Percentiles rank a stretch among this genome's conserved stretches.
Evolutionary conservation across 345 rosid genomes (phyloP).

Genomic region (Turritis glabra): DNA sequence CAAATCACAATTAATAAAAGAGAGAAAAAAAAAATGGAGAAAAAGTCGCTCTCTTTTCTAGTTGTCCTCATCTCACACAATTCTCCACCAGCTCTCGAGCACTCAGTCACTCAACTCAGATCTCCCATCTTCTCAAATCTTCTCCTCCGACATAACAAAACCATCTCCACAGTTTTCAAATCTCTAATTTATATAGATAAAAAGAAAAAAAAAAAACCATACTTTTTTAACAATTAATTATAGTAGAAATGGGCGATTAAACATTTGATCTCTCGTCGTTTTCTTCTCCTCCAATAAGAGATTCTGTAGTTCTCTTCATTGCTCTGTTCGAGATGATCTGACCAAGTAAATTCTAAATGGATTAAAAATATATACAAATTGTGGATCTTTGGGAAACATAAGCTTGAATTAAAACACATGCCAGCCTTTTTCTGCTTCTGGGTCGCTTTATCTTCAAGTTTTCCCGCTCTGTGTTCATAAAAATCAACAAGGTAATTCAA

Average conservation of each 20-base stretch:
- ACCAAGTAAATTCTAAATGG: neutral
- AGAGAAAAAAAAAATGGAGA: neutral
- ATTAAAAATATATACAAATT: constrained; percentile 7
- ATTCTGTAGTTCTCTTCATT: constrained; percentile 43
- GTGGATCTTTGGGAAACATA: constrained; percentile 33
- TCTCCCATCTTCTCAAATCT: constrained; percentile 31
- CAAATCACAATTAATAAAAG: constrained; percentile 33
- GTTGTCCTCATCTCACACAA: constrained; percentile 35
- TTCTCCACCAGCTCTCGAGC: constrained; percentile 30
- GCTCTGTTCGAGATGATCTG: constrained; percentile 43
- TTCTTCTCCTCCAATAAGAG: constrained; percentile 35
- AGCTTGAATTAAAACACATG: constrained; percentile 22
- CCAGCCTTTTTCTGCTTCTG: constrained; percentile 42
- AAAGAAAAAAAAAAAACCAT: neutral
- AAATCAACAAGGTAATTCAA: neutral
- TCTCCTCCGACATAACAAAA: neutral
- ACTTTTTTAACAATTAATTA: neutral
- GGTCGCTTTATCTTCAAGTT: constrained; percentile 60
- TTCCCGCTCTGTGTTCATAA: constrained; percentile 55
- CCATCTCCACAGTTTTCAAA: neutral
- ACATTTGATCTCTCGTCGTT: constrained; percentile 53
- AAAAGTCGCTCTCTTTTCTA: constrained; percentile 23
- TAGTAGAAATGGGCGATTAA: constrained; percentile 29
- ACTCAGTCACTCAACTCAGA: constrained; percentile 41
- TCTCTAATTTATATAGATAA: neutral